phyloP scores from a whole-genome alignment of 163 green algal species.

The Scenedesmus sp. region DNA sequence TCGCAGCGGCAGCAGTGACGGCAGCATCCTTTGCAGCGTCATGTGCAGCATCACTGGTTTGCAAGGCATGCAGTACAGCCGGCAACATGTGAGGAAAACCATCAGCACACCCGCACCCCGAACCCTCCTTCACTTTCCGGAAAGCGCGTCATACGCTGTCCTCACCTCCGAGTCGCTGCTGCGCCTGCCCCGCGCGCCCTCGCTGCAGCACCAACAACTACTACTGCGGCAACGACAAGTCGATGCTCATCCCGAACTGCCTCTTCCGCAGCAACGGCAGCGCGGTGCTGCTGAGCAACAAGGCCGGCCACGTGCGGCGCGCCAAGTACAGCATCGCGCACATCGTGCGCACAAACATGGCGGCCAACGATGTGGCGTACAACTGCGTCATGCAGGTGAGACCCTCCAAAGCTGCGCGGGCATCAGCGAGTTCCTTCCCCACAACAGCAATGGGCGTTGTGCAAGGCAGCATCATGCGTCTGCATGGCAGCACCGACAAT shows the following conservation, averaged over 20 bases:
- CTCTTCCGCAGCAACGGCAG: slow-evolving; percentile 96
- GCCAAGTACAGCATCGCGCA: slow-evolving; percentile 87
- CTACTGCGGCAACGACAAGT: slow-evolving; percentile 42
- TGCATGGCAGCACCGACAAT: too few relatives aligned
- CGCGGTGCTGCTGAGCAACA: slow-evolving; percentile 94
- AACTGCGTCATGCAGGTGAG: slow-evolving; percentile 78
- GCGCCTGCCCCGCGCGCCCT: too few relatives aligned
- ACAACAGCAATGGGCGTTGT: too few relatives aligned
- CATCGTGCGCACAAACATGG: slow-evolving; percentile 90
- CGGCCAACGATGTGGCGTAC: slow-evolving; percentile 87
- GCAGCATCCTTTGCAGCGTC: neutral
- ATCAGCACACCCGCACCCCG: too few relatives aligned
- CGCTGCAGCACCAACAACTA: slow-evolving; percentile 49
- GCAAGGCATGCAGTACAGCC: neutral
- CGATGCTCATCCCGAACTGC: slow-evolving; percentile 47
- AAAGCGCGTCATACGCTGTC: too few relatives aligned
- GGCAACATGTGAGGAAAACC: neutral
- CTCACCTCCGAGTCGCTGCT: neutral
- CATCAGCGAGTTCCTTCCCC: neutral
- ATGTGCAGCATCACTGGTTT: neutral
- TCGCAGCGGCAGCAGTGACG: neutral
- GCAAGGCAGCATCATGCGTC: neutral
- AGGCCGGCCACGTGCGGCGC: neutral
- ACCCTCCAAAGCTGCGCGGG: neutral
- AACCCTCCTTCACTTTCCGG: too few relatives aligned